Conservation (phyloP, 2,329 filamentous ascomycete species). For the Fusarium beomiforme region DNA sequence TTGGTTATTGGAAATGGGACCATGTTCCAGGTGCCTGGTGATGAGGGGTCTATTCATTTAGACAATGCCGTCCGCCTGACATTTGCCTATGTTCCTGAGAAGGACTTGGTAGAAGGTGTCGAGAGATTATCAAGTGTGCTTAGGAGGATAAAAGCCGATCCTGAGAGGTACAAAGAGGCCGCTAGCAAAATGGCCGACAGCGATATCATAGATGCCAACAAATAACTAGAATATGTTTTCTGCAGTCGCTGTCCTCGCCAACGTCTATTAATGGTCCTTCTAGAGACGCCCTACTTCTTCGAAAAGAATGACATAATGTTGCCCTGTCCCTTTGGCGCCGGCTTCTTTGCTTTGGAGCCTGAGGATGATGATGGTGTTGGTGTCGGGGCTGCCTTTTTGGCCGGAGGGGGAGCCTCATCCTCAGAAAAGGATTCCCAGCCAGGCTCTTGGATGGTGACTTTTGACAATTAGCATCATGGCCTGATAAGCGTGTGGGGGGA, state of each 20-base stretch:
- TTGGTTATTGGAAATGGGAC: constrained; percentile 74
- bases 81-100: constrained; percentile 77
- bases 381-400: constrained; percentile 63
- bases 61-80: constrained; percentile 71
- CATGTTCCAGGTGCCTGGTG: constrained; percentile 74
- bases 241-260: background rate
- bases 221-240: constrained; percentile 32
- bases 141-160: constrained; percentile 45
- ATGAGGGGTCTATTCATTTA: constrained; percentile 65
- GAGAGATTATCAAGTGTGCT: constrained; percentile 65
- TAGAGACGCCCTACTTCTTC: constrained; percentile 68
- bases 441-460: constrained; percentile 86
- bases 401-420: constrained; percentile 71
- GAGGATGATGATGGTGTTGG: constrained; percentile 56
- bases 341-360: constrained; percentile 64
- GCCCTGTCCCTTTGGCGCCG: constrained; percentile 72
- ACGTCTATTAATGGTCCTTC: background rate
- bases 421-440: constrained; percentile 95
- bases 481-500: background rate
- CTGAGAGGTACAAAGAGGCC: constrained; percentile 40
- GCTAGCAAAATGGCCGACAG: constrained; percentile 14
- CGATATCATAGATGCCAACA: constrained; percentile 38
- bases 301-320: constrained; percentile 94
- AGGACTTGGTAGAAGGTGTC: constrained; percentile 73
- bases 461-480: constrained; percentile 15